Evolutionary conservation across 2,329 filamentous ascomycete genomes (phyloP), one percentile per base, ranked within the genome.

Genomic region (Trichoderma cornu-damae): DNA sequence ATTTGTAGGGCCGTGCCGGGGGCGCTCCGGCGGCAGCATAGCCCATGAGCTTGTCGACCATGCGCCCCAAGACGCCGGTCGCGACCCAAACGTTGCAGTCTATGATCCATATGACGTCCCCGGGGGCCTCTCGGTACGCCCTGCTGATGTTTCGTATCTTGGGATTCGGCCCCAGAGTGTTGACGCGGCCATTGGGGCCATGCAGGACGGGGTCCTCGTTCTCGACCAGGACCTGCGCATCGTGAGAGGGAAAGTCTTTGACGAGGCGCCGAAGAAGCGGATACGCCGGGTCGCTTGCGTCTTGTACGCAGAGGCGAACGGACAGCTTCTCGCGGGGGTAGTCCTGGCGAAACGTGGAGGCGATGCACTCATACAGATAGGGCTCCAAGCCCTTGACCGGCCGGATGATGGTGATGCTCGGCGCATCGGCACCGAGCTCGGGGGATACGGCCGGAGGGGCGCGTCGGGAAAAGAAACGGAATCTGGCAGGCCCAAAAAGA

Each of bases 21-120:
- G 50, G 30, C 38, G 71, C 77, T 2, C 79, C 80, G 28, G 77
- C 67, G 1, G 74, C 67, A 1, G 71, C 74, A 53, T 81, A 85
- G 1, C 94, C 95, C 68, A 84, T 87, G 1, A 99, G 78, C 69
- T 85, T 87, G 69, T 96, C 90, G 6, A 97, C 89, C 88, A 97
- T 94, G 56, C 92, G 84, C 0, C 88, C 90, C 47, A 88, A 84
- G 0, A 90, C 89, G 9, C 88, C 88, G 42, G 78, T 84, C 5
- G 84, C 84, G 34, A 96, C 81, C 94, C 95, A 99, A 51, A 99
- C 85, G 67, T 99, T 99, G 75, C 92, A 96, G 73, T 99, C 94
- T 18, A 96, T 82, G 50, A 96, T 86, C 94, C 94, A 99, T 20
- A 99, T 79, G 24, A 97, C 80, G 68, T 96, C 91, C 1, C 89